These are phyloP conservation scores for Pichia sp. DNA, from an alignment of 1,139 yeast species.

Conservation along the genomic window DNA sequence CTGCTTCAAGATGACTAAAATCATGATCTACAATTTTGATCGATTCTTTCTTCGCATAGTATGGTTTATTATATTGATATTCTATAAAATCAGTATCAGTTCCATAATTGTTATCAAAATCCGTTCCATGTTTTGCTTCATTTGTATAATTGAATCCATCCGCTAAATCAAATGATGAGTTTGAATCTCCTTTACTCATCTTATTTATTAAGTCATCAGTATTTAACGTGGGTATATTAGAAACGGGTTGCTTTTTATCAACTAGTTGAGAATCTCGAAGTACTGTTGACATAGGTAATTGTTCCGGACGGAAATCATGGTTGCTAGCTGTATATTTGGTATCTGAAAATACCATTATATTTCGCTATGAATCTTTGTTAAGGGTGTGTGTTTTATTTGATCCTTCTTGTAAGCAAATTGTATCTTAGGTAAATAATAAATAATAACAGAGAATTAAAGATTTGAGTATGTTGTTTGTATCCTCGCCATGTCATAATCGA, in stretches of 20 bases:
- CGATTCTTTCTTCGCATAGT: slow-evolving; percentile 10
- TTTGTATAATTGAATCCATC: neutral
- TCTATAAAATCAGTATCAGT: slow-evolving; percentile 13
- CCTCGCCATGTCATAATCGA: too few relatives aligned
- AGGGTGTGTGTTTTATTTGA: too few relatives aligned
- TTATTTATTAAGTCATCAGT: too few relatives aligned
- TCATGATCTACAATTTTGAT: slow-evolving; percentile 16
- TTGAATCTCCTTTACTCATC: too few relatives aligned
- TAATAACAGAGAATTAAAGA: too few relatives aligned
- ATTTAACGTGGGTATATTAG: neutral
- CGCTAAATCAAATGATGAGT: too few relatives aligned
- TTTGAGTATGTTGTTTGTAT: too few relatives aligned
- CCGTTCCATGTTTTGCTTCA: neutral
- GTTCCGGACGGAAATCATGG: neutral
- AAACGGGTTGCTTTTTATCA: slow-evolving; percentile 4
- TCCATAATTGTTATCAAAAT: slow-evolving; percentile 2
- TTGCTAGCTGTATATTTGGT: neutral
- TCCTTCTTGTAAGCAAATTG: too few relatives aligned
- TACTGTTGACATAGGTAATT: neutral
- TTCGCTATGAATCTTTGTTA: neutral
- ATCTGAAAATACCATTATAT: neutral
- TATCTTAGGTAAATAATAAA: too few relatives aligned
- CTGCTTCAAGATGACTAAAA: slow-evolving; percentile 8
- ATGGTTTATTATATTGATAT: slow-evolving; percentile 13
- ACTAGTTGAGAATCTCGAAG: slow-evolving; percentile 7